Base-by-base conservation (phyloP, 257 asterid genomes). In the Perilla frutescens region DNA sequence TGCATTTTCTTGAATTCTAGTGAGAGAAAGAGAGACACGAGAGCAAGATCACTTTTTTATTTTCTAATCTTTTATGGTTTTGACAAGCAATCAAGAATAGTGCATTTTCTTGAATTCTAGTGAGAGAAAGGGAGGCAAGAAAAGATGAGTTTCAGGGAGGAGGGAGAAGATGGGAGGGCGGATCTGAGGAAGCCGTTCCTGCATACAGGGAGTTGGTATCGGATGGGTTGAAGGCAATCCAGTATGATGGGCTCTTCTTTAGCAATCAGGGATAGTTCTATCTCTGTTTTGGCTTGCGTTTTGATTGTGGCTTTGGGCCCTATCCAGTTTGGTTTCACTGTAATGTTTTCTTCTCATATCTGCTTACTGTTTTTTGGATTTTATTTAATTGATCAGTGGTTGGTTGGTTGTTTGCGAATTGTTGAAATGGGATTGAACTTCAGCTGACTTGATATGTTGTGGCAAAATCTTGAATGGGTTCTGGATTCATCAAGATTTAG, bases 161-260 rank as follows among this genome's bases (percentile, higher is more conserved):
- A 93, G n/a, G 80, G 91, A 84, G 91, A 89, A 6, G 96, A 89
- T 69, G 93, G 87, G 10, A 84, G 96, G 69, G 87, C 87, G 6
- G 98, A 88, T 83, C 86, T 89, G 74, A 78, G 83, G 90, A 90
- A 92, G 82, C 98, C 98, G 54, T 90, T 92, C 79, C 75, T 92
- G 60, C 96, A 92, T 31, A 92, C 97, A 3, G 98, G 97, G 73
- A 92, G 98, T 78, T 92, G 97, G 98, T 92, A 92, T 43, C 81
- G 95, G 26, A 90, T 92, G 98, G 87, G 98, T 1, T 92, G 97
- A 44, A 80, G 90, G 68, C 97, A 90, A 58, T 92, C 98, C 0
- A 90, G 98, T 67, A 64, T 84, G 87, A 84, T 86, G 94, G 85
- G 93, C 3, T 89, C 97, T 36, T 68, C 98, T 63, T 95, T 87